Evolutionary conservation across 352 stramenopile genomes (phyloP).

Genomic region (Blastocystis sp.): DNA sequence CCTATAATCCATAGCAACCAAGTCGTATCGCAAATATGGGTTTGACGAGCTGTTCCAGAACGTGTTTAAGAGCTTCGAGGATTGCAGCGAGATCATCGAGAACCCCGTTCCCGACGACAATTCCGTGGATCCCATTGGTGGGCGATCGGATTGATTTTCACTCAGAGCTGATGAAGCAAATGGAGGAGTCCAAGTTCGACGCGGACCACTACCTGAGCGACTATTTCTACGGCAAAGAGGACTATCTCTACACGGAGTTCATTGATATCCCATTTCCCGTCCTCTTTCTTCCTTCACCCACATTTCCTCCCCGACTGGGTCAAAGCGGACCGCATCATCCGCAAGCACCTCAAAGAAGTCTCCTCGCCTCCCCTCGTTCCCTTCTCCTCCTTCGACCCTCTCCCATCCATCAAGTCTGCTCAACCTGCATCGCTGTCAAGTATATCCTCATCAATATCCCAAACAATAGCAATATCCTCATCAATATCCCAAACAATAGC

Average conservation of each 20-base stretch:
- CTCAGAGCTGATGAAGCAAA: slow-evolving; percentile 66
- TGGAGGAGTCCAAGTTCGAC: slow-evolving; percentile 84
- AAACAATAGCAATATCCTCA: no score
- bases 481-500: no score
- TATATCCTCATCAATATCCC: neutral
- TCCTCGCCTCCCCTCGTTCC: neutral
- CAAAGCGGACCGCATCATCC: slow-evolving; percentile 65
- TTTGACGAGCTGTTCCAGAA: slow-evolving; percentile 82
- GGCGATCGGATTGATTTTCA: slow-evolving; percentile 62
- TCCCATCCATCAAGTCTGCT: neutral
- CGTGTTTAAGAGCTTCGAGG: slow-evolving; percentile 80
- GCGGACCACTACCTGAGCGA: slow-evolving; percentile 86
- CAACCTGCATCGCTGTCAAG: neutral
- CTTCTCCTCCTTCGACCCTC: neutral
- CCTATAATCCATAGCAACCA: neutral
- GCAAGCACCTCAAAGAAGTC: neutral
- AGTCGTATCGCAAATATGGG: slow-evolving; percentile 77
- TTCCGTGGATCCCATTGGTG: slow-evolving; percentile 58
- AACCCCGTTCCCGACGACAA: slow-evolving; percentile 75
- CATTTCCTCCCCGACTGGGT: slow-evolving; percentile 69
- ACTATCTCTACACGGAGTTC: slow-evolving; percentile 75
- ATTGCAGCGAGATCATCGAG: slow-evolving; percentile 81
- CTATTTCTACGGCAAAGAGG: slow-evolving; percentile 74
- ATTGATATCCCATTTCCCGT: neutral
- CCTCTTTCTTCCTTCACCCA: neutral